phyloP scores from a whole-genome alignment of 495 filamentous ascomycete species.

The Massariosphaeria phaeospora region DNA sequence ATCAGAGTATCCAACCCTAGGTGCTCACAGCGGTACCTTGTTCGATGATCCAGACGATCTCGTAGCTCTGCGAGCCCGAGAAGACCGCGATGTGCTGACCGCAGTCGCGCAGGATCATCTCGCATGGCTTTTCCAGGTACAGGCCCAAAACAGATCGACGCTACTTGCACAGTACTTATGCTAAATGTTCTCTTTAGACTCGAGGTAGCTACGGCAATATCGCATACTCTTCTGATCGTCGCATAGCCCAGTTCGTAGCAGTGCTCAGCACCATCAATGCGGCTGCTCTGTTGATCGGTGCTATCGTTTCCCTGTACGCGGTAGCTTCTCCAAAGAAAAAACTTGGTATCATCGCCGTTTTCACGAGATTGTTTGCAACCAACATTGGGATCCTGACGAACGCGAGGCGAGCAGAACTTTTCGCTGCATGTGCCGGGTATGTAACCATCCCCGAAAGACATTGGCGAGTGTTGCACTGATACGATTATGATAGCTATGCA shows the following conservation, averaged over 20 bases:
- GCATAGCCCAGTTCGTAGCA: conserved; percentile 6
- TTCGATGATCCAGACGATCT: conserved; percentile 15
- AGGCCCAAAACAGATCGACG: not conserved
- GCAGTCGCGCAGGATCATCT: conserved; percentile 14
- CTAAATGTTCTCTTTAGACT: not conserved
- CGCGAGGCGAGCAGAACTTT: conserved; percentile 7
- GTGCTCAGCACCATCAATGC: conserved; percentile 7
- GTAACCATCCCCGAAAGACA: not conserved
- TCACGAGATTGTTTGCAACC: conserved; percentile 4
- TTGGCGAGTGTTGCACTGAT: not conserved
- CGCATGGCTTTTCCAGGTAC: not conserved
- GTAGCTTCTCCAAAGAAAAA: conserved; percentile 1
- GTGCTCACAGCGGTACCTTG: not conserved
- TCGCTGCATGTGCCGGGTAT: conserved; percentile 8
- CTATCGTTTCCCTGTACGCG: conserved; percentile 4
- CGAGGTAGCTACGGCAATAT: not conserved
- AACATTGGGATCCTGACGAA: conserved; percentile 9
- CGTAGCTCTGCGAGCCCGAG: not conserved
- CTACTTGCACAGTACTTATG: not conserved
- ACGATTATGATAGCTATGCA: conserved; percentile 2
- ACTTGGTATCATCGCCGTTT: conserved; percentile 8
- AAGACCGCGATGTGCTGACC: conserved; percentile 6
- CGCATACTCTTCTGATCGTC: conserved; percentile 8
- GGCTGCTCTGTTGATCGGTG: conserved; percentile 9
- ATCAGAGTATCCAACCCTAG: conserved; percentile 1